Percentiles rank a stretch among this genome's conserved stretches.
phyloP scores from a whole-genome alignment of 352 stramenopile genomes.

The Pelagophyceae sp. region DNA sequence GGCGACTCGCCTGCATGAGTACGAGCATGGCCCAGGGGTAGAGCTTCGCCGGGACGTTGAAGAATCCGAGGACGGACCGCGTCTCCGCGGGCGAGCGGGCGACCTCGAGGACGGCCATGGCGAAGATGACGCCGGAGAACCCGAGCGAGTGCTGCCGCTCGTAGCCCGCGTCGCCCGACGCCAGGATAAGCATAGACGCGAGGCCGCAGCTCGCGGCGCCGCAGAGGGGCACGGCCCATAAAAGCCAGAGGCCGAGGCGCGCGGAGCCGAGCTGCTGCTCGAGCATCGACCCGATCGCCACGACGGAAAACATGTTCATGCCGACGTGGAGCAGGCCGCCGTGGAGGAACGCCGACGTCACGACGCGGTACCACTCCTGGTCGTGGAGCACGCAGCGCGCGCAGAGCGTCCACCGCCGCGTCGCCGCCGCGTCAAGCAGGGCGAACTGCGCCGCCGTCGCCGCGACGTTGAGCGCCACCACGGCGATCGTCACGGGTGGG shows the following conservation, averaged over 20 bases:
- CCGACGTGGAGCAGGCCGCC: slow-evolving; percentile 53
- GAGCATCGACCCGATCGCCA: slow-evolving; percentile 39
- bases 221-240: slow-evolving; percentile 48
- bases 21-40: slow-evolving; percentile 63
- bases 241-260: slow-evolving; percentile 35
- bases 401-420: not conserved
- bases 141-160: slow-evolving; percentile 48
- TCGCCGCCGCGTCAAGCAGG: not conserved
- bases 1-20: slow-evolving; percentile 48
- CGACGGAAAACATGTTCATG: slow-evolving; percentile 57
- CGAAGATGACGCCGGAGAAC: slow-evolving; percentile 61
- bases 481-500: too few species aligned
- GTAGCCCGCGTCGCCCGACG: slow-evolving; percentile 25
- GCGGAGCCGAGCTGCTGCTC: slow-evolving; percentile 50
- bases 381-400: slow-evolving; percentile 11
- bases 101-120: slow-evolving; percentile 42
- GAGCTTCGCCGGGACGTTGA: slow-evolving; percentile 47
- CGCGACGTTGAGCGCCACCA: not conserved
- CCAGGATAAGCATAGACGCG: slow-evolving; percentile 25
- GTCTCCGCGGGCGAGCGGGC: slow-evolving; percentile 29
- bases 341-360: slow-evolving; percentile 54
- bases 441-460: not conserved
- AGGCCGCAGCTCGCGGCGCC: slow-evolving; percentile 40
- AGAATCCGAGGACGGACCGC: slow-evolving; percentile 48
- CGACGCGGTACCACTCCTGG: slow-evolving; percentile 50